These are phyloP conservation scores for Alternaria metachromatica DNA, from an alignment of 2,329 filamentous ascomycete species.

Conservation along the genomic window DNA sequence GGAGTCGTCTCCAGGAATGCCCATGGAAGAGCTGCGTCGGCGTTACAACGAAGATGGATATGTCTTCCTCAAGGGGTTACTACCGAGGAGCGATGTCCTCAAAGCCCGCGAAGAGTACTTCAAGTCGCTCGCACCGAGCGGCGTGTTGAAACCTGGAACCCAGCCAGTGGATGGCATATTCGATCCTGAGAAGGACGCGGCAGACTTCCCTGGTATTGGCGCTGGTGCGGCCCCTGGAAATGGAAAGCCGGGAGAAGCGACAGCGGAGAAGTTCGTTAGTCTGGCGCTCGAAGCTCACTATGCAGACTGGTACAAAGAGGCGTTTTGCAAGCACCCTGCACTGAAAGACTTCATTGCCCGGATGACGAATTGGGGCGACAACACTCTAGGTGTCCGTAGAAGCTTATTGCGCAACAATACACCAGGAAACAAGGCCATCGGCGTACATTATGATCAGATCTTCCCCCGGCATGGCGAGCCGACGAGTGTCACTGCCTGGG, in stretches of 20 bases:
- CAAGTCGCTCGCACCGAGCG: constrained; percentile 60
- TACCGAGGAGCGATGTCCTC: constrained; percentile 62
- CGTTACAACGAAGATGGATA: constrained; percentile 61
- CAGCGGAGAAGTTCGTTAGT: constrained; percentile 56
- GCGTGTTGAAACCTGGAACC: constrained; percentile 62
- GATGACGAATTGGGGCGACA: constrained; percentile 61
- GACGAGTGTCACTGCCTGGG: constrained; percentile 64
- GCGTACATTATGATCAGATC: constrained; percentile 67
- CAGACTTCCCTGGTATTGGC: constrained; percentile 61
- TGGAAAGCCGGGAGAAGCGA: constrained; percentile 52
- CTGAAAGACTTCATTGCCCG: constrained; percentile 58
- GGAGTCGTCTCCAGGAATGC: constrained; percentile 53
- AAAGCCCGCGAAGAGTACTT: constrained; percentile 62
- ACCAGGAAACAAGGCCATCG: constrained; percentile 63
- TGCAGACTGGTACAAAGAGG: constrained; percentile 55
- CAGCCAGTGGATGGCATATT: constrained; percentile 62
- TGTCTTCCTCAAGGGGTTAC: constrained; percentile 61
- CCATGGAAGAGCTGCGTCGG: constrained; percentile 57
- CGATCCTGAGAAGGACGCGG: constrained; percentile 50
- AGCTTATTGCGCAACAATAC: constrained; percentile 64
- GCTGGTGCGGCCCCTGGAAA: constrained; percentile 57
- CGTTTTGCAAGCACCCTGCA: constrained; percentile 61
- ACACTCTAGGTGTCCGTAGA: constrained; percentile 56
- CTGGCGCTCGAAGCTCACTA: constrained; percentile 62
- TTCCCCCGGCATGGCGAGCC: constrained; percentile 63